A percentile compares a stretch with the other conserved stretches of the same genome.
These are phyloP conservation scores for Chlamydomonas sp. DNA, from an alignment of 139 green algal species.

Conservation along the genomic window DNA sequence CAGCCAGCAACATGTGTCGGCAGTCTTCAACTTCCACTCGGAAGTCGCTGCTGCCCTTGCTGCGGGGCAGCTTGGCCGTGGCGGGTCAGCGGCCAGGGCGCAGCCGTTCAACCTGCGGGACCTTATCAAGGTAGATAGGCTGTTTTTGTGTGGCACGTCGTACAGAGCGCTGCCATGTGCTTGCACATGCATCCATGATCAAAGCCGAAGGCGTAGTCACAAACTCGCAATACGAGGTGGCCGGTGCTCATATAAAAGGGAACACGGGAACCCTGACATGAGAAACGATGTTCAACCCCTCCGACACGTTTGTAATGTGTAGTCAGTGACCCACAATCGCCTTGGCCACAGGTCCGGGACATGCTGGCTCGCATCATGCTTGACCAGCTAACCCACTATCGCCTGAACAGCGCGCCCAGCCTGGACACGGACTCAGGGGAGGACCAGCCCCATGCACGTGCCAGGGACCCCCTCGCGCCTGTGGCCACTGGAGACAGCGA, in stretches of 20 bases:
- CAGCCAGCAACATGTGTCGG: background rate
- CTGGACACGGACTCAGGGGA: background rate
- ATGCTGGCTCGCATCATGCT: constrained; percentile 44
- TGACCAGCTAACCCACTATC: constrained; percentile 44
- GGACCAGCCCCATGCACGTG: background rate
- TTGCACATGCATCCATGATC: too few relatives aligned
- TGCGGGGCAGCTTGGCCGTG: constrained; percentile 22
- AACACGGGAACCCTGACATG: background rate
- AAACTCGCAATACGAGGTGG: too few relatives aligned
- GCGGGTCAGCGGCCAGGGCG: background rate
- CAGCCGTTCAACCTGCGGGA: constrained; percentile 53
- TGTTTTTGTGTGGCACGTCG: too few relatives aligned
- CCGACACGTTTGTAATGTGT: too few relatives aligned
- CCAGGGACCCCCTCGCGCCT: background rate
- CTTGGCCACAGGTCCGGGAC: constrained; percentile 16
- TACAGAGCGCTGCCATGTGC: too few relatives aligned
- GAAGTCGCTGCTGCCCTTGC: constrained; percentile 15
- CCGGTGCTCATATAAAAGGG: background rate
- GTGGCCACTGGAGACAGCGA: background rate
- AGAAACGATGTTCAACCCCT: too few relatives aligned
- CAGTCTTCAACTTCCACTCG: constrained; percentile 33
- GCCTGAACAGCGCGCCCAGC: background rate
- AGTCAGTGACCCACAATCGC: background rate
- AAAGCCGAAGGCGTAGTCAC: too few relatives aligned
- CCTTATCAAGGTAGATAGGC: constrained; percentile 47